phyloP scores from a whole-genome alignment of 2,329 filamentous ascomycete genomes.

The Diaporthe citrichinensis region DNA sequence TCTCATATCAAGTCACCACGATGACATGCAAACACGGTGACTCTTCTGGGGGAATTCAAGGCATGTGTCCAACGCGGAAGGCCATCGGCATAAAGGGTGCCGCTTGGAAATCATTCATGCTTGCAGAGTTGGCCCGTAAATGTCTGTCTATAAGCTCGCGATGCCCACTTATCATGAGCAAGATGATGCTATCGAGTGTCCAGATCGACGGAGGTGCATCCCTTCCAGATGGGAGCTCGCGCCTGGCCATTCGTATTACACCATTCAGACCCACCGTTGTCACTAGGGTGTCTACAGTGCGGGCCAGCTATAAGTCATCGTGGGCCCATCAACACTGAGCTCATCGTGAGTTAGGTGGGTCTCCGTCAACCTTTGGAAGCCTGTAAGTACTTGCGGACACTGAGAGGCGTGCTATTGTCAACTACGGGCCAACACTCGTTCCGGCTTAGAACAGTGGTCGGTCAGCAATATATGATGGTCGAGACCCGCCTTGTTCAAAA shows the following conservation, averaged over 20 bases:
- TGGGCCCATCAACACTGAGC: conserved; percentile 7
- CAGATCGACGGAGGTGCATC: not conserved
- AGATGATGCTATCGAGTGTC: not conserved
- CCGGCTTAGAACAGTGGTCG: not conserved
- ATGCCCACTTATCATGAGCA: not conserved
- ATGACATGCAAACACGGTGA: not conserved
- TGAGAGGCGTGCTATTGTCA: not conserved
- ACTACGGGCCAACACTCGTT: not conserved
- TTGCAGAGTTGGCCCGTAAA: not conserved
- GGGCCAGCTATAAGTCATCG: not conserved
- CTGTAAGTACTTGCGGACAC: not conserved
- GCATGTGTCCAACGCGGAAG: too few relatives aligned
- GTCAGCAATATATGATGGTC: not conserved
- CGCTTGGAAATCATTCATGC: not conserved
- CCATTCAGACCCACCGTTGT: conserved; percentile 24
- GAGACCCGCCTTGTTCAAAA: not conserved
- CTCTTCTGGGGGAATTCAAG: not conserved
- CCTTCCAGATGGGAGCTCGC: not conserved
- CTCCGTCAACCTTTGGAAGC: not conserved
- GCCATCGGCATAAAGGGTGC: not conserved
- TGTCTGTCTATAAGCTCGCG: not conserved
- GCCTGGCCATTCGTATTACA: conserved; percentile 23
- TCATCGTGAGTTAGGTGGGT: not conserved
- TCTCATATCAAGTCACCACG: not conserved
- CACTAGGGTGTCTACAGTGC: not conserved